These are phyloP conservation scores for Akanthomyces uredinophilus DNA, from an alignment of 2,329 filamentous ascomycete genomes.

Conservation along the genomic window DNA sequence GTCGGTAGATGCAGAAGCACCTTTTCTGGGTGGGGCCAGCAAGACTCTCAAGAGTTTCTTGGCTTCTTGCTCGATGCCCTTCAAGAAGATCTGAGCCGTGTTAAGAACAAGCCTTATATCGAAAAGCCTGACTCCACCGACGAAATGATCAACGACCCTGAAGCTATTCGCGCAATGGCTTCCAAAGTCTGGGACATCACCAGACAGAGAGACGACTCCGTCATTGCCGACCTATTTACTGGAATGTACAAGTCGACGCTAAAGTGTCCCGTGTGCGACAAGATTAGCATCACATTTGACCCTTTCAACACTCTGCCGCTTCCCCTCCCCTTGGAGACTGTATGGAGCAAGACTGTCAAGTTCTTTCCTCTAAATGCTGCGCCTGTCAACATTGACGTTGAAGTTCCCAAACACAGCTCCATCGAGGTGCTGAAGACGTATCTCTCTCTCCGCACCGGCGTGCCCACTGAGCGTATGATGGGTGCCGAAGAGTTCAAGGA, in stretches of 20 bases:
- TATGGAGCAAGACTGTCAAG: slow-evolving; percentile 69
- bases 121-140: slow-evolving; percentile 98
- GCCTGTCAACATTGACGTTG: slow-evolving; percentile 69
- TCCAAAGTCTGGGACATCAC: slow-evolving; percentile 89
- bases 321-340: slow-evolving; percentile 79
- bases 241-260: slow-evolving; percentile 98
- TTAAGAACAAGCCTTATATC: slow-evolving; percentile 93
- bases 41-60: slow-evolving; percentile 95
- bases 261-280: slow-evolving; percentile 83
- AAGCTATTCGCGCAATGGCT: slow-evolving; percentile 77
- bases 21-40: slow-evolving; percentile 92
- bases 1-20: slow-evolving; percentile 77
- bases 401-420: slow-evolving; percentile 70
- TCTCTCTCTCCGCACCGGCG: slow-evolving; percentile 61
- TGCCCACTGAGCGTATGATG: slow-evolving; percentile 64
- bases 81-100: slow-evolving; percentile 90
- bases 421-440: slow-evolving; percentile 65
- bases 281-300: slow-evolving; percentile 98
- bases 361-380: slow-evolving; percentile 71
- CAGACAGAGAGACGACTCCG: slow-evolving; percentile 85
- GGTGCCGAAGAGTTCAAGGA: slow-evolving; percentile 76
- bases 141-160: slow-evolving; percentile 80
- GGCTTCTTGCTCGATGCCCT: slow-evolving; percentile 91
- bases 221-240: slow-evolving; percentile 92
- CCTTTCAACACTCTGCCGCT: slow-evolving; percentile 93